Conservation (phyloP, 176 grass and related monocot species). For the Miscanthus lutarioriparius region DNA sequence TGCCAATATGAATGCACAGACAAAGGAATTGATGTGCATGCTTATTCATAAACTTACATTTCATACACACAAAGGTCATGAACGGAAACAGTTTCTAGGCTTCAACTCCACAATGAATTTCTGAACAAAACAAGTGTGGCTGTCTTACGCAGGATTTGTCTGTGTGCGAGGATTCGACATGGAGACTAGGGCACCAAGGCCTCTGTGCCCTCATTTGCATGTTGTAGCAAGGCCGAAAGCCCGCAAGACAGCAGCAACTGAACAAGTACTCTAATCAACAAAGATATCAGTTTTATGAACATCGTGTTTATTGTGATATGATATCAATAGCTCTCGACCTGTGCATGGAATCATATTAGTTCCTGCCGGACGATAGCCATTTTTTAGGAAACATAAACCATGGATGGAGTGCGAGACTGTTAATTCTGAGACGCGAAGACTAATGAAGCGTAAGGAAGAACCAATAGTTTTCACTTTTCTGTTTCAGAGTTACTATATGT, state of each 20-base stretch:
- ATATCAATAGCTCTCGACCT: constrained; percentile 32
- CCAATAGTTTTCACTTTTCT: constrained; percentile 12
- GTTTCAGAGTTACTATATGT: background rate
- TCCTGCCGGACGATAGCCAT: constrained; percentile 27
- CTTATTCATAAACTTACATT: constrained; percentile 17
- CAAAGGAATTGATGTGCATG: background rate
- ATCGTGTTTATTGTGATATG: constrained; percentile 28
- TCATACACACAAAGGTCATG: background rate
- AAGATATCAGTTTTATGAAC: constrained; percentile 16
- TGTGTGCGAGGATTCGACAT: constrained; percentile 90
- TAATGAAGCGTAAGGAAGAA: constrained; percentile 23
- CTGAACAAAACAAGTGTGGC: background rate
- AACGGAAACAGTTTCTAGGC: background rate
- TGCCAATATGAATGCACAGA: background rate
- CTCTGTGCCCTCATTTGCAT: constrained; percentile 76
- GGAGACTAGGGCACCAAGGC: constrained; percentile 66
- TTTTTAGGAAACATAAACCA: constrained; percentile 42
- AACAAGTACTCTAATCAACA: constrained; percentile 11
- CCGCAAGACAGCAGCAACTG: constrained; percentile 36
- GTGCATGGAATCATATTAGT: constrained; percentile 32
- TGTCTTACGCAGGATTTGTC: constrained; percentile 65
- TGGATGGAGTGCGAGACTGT: constrained; percentile 28
- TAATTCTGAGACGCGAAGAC: constrained; percentile 29
- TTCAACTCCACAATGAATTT: constrained; percentile 18
- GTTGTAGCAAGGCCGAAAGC: constrained; percentile 50